Evolutionary conservation across 306 rosid species (phyloP), one percentile per base, ranked within the genome.

Genomic region (Ceratonia siliqua): DNA sequence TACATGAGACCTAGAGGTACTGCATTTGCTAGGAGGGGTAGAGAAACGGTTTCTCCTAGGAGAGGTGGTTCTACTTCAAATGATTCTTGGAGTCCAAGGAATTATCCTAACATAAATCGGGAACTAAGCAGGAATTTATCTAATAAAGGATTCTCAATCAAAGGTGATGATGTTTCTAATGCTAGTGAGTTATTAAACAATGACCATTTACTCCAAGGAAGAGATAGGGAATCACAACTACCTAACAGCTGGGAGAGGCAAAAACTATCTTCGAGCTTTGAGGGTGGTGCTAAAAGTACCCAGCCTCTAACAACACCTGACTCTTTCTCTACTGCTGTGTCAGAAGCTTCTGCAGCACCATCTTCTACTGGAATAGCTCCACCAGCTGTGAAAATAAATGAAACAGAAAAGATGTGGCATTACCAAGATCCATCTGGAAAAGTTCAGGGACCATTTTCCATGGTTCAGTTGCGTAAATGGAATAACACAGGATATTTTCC

Each of bases 391-490:
- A 75, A 80, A 79, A 59, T 85, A 71, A 92, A 90, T 78, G 99
- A 95, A 74, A 25, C 91, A 35, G 98, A 95, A 79, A 95, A 92
- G 83, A 82, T 81, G 14, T 92, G 99, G 99, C 90, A 81, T 78
- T 95, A 95, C 77, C 69, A 87, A 80, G 99, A 95, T 85, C 99
- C 99, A 20, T 82, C 97, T n/a, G 99, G 96, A 55, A 95, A 95
- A 84, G 78, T 90, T 68, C 99, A 95, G 86, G 99, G 99, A 70
- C 99, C 99, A 45, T 95, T 95, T 87, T 95, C 98, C 28, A 89
- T 90, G 68, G 81, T 82, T 58, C 99, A 95, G 82, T 83, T 95
- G 27, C 92, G 99, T 20, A 95, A 95, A 77, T 95, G 99, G 99
- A 92, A 71, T 67, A 89, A 78, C 81, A 95, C 97, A 18, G 99